Conservation (phyloP, 2,329 filamentous ascomycete genomes). For the Ophiocordyceps robertsii region DNA sequence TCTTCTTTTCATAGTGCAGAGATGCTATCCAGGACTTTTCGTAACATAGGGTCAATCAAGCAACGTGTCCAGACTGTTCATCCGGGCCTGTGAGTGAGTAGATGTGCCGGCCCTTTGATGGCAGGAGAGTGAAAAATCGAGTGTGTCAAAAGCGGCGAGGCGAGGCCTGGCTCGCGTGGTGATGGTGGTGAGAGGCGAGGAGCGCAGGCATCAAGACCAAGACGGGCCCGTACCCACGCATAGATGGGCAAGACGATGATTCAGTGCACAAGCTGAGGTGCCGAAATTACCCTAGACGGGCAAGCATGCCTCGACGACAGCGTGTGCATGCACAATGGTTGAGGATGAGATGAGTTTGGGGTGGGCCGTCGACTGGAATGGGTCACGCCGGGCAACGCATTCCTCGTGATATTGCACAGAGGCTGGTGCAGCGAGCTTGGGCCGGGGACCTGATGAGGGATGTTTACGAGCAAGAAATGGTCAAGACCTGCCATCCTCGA, state of each 20-base stretch:
- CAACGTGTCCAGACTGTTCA: neutral
- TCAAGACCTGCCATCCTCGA: neutral
- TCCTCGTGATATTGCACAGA: conserved; percentile 16
- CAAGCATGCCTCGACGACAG: neutral
- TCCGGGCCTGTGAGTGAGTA: no score
- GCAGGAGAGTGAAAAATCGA: no score
- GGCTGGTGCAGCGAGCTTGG: neutral
- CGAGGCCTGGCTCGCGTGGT: no score
- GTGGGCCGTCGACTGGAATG: conserved; percentile 19
- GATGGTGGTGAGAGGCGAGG: no score
- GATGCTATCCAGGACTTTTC: conserved; percentile 16
- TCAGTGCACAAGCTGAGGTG: no score
- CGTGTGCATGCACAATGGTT: neutral
- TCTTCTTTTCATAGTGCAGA: conserved; percentile 19
- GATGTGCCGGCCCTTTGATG: no score
- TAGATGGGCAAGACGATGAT: no score
- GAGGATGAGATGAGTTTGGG: neutral
- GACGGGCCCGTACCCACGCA: no score
- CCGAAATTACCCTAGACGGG: no score
- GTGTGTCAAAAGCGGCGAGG: no score
- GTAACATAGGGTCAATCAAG: conserved; percentile 14
- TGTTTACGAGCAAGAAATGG: neutral
- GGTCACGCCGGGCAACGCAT: conserved; percentile 23
- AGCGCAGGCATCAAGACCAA: no score
- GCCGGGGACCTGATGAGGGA: neutral